Conservation (phyloP, 805 yeast species). For the Suhomyces xylopsoci region DNA sequence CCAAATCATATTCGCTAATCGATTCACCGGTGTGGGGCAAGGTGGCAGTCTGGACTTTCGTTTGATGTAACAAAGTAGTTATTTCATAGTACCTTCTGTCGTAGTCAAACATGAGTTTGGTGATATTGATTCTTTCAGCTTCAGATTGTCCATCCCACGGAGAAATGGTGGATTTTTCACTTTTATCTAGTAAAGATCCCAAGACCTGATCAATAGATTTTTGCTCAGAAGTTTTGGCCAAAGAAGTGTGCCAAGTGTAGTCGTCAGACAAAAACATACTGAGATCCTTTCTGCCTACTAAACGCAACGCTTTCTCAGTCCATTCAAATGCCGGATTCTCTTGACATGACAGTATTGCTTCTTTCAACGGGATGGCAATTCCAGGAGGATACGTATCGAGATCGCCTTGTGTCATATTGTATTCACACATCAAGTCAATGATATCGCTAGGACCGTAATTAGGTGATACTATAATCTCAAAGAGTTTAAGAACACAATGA, state of each 20-base stretch:
- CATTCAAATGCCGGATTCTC: slow-evolving; percentile 49
- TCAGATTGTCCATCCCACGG: slow-evolving; percentile 75
- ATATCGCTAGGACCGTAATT: slow-evolving; percentile 51
- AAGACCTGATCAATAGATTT: slow-evolving; percentile 42
- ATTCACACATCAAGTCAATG: slow-evolving; percentile 59
- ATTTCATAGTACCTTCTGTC: slow-evolving; percentile 82
- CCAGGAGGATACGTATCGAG: slow-evolving; percentile 76
- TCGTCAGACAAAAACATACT: slow-evolving; percentile 23
- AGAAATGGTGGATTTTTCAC: slow-evolving; percentile 36
- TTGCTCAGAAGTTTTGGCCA: slow-evolving; percentile 1
- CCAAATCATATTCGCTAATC: slow-evolving; percentile 53
- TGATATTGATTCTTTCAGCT: slow-evolving; percentile 63
- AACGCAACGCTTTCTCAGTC: slow-evolving; percentile 45
- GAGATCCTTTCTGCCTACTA: slow-evolving; percentile 70
- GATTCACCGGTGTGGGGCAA: slow-evolving; percentile 34
- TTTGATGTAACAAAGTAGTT: slow-evolving; percentile 66
- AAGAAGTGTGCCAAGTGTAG: neutral
- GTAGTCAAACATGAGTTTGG: slow-evolving; percentile 66
- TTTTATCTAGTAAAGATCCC: slow-evolving; percentile 34
- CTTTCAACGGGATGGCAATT: slow-evolving; percentile 62
- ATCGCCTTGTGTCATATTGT: slow-evolving; percentile 47
- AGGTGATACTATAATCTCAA: slow-evolving; percentile 59
- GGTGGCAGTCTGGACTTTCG: slow-evolving; percentile 56
- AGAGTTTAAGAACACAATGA: slow-evolving; percentile 52
- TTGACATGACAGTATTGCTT: slow-evolving; percentile 53